These are phyloP conservation scores for Xylaria sp. DNA, from an alignment of 2,329 filamentous ascomycete genomes.

Conservation along the genomic window DNA sequence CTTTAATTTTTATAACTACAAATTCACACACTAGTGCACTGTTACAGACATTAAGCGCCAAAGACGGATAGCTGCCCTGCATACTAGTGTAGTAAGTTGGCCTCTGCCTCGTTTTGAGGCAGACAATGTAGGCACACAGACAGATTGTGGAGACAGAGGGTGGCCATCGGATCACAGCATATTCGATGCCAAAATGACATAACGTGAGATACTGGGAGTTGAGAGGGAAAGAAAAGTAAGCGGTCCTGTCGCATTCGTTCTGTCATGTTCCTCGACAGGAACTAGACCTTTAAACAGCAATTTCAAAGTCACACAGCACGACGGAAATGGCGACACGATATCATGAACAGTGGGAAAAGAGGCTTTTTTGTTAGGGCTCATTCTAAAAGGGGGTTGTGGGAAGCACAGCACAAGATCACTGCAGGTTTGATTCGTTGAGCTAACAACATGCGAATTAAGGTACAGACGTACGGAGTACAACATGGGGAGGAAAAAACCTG, in stretches of 20 bases:
- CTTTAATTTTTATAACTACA: no score
- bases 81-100: not conserved
- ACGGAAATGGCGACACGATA: constrained; percentile 16
- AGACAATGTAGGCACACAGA: constrained; percentile 1
- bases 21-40: constrained; percentile 4
- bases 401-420: constrained; percentile 20
- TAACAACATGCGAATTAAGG: constrained; percentile 7
- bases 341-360: constrained; percentile 17
- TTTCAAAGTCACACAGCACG: not conserved
- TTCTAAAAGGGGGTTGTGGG: constrained; percentile 8
- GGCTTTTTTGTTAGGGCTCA: constrained; percentile 3
- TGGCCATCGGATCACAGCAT: constrained; percentile 19
- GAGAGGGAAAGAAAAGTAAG: not conserved
- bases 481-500: constrained; percentile 17
- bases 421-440: constrained; percentile 13
- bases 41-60: not conserved
- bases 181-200: constrained; percentile 13
- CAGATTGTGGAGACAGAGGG: constrained; percentile 17
- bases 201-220: constrained; percentile 15
- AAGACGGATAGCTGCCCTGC: not conserved
- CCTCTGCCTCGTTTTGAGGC: not conserved
- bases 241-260: not conserved
- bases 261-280: constrained; percentile 6
- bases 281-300: constrained; percentile 7
- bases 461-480: constrained; percentile 13